phyloP scores from a whole-genome alignment of 1,139 yeast species.

The Diutina sp. region DNA sequence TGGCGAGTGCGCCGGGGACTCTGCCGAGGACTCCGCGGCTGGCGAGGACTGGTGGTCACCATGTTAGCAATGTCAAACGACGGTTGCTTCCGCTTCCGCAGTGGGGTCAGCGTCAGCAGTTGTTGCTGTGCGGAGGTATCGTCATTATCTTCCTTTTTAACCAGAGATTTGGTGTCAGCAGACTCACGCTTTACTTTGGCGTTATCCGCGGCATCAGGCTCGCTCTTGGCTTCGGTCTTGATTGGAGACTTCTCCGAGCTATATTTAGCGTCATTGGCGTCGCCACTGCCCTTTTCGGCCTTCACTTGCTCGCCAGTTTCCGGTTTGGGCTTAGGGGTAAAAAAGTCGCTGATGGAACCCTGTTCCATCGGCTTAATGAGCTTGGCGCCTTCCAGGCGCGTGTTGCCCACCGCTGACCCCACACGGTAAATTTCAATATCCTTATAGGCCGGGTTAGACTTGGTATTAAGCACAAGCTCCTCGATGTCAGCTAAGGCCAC shows the following conservation, averaged over 20 bases:
- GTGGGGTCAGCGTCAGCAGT: neutral
- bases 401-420: neutral
- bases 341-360: neutral
- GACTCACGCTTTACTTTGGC: no score
- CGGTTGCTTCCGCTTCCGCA: neutral
- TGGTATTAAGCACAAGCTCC: neutral
- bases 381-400: neutral
- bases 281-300: neutral
- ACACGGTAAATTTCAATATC: neutral
- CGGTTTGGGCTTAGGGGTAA: neutral
- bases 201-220: no score
- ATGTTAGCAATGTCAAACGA: neutral
- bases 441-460: neutral
- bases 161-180: no score
- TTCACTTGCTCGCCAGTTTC: neutral
- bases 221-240: neutral
- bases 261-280: neutral
- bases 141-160: neutral
- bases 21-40: neutral
- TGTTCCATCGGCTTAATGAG: neutral
- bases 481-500: neutral
- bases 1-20: neutral
- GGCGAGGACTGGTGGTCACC: neutral
- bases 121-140: neutral
- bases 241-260: neutral